Evolutionary conservation across 1,284 basidiomycete genomes (phyloP).

Genomic region (Ceratobasidium sp.): DNA sequence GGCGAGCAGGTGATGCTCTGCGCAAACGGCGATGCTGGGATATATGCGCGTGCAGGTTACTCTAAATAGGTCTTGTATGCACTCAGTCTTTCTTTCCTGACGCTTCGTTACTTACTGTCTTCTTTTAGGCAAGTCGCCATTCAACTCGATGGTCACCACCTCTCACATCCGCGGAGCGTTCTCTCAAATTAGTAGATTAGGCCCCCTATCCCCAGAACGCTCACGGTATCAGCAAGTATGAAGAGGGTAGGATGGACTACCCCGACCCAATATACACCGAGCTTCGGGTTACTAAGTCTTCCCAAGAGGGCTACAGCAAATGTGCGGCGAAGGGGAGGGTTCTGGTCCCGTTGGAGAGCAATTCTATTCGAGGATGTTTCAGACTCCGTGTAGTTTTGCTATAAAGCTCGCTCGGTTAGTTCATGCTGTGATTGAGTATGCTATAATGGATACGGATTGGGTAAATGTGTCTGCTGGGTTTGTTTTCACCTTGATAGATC

Average conservation of each 20-base stretch:
- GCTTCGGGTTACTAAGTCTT: neutral
- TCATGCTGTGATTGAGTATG: neutral
- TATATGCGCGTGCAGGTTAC: constrained; percentile 20
- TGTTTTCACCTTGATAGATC: neutral
- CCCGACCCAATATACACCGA: constrained; percentile 1
- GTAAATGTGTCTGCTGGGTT: neutral
- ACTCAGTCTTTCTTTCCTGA: neutral
- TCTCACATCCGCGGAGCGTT: neutral
- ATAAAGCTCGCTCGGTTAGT: neutral
- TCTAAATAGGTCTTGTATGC: constrained; percentile 23
- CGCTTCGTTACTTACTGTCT: neutral
- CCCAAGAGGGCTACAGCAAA: neutral
- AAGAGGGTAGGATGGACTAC: neutral
- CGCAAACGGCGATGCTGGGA: constrained; percentile 7
- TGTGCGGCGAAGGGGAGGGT: neutral
- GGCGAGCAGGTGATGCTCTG: constrained; percentile 13
- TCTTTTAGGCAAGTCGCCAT: constrained; percentile 16
- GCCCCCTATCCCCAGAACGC: neutral
- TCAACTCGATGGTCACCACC: constrained; percentile 13
- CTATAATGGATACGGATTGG: constrained; percentile 5
- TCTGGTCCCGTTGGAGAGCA: neutral
- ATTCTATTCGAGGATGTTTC: neutral
- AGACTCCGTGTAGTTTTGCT: neutral
- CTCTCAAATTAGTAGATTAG: neutral
- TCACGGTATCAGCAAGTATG: neutral